phyloP scores from a whole-genome alignment of 2,329 filamentous ascomycete species.

The Mycosphaerella arachidis region DNA sequence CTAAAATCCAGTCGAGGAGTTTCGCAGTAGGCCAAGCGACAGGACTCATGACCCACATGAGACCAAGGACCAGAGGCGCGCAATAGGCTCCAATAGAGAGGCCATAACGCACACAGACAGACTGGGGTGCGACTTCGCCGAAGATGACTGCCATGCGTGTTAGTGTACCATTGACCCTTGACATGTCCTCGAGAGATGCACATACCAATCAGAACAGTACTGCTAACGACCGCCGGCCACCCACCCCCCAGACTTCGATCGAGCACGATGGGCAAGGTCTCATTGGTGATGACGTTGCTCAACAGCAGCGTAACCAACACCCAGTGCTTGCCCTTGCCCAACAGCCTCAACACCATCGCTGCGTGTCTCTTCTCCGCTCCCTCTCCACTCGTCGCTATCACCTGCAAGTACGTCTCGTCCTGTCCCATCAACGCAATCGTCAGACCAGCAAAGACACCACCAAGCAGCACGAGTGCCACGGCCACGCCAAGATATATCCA shows the following conservation, averaged over 20 bases:
- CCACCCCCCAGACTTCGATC: constrained; percentile 91
- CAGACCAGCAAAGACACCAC: constrained; percentile 89
- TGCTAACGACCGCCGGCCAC: constrained; percentile 88
- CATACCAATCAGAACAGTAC: constrained; percentile 88
- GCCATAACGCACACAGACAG: constrained; percentile 91
- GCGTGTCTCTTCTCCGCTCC: constrained; percentile 85
- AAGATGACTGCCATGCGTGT: constrained; percentile 70
- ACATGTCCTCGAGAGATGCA: not conserved
- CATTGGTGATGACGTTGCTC: constrained; percentile 97
- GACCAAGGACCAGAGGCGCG: constrained; percentile 74
- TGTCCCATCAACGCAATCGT: constrained; percentile 81
- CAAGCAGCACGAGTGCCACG: constrained; percentile 73
- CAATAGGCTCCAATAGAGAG: constrained; percentile 92
- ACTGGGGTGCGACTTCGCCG: constrained; percentile 93
- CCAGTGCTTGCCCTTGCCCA: constrained; percentile 94
- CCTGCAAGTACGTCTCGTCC: constrained; percentile 96
- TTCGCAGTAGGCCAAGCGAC: constrained; percentile 94
- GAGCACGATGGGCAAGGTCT: constrained; percentile 89
- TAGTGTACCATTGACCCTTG: constrained; percentile 7
- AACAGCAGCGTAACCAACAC: constrained; percentile 89
- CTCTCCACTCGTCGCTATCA: constrained; percentile 79
- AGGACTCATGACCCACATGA: constrained; percentile 91
- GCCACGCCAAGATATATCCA: constrained; percentile 81
- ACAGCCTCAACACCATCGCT: constrained; percentile 68
- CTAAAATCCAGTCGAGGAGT: constrained; percentile 85